Evolutionary conservation across 129 eudicot genomes (phyloP).

Genomic region (Tagetes erecta): DNA sequence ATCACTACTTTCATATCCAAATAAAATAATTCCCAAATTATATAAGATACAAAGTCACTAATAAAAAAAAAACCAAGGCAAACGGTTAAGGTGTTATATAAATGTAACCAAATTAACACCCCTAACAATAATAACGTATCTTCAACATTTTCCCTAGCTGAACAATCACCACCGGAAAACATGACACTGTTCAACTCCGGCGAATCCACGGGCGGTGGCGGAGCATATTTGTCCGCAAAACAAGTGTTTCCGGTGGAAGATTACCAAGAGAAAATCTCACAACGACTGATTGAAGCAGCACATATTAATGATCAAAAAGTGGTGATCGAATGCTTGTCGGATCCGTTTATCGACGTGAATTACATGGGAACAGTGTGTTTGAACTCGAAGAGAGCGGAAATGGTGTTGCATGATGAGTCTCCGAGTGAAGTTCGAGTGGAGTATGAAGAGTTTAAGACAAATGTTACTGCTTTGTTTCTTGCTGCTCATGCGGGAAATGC

Average conservation of each 20-base stretch:
- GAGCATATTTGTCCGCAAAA: slow-evolving; percentile 36
- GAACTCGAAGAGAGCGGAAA: slow-evolving; percentile 56
- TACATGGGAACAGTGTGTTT: slow-evolving; percentile 65
- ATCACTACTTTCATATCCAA: no score
- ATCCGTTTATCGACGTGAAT: slow-evolving; percentile 68
- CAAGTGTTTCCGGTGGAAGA: slow-evolving; percentile 62
- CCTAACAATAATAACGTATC: slow-evolving; percentile 20
- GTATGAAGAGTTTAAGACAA: slow-evolving; percentile 74
- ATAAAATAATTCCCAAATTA: no score
- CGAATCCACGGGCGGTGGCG: slow-evolving; percentile 35
- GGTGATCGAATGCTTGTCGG: slow-evolving; percentile 50
- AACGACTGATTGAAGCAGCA: slow-evolving; percentile 64
- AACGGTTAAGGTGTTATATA: neutral
- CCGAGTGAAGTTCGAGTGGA: slow-evolving; percentile 49
- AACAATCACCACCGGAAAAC: slow-evolving; percentile 4
- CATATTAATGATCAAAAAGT: slow-evolving; percentile 43
- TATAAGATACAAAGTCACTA: no score
- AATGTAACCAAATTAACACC: neutral
- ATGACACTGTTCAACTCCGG: slow-evolving; percentile 42
- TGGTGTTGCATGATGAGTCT: slow-evolving; percentile 54
- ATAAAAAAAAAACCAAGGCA: no score
- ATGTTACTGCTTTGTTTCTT: slow-evolving; percentile 73
- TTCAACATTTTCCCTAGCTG: slow-evolving; percentile 13
- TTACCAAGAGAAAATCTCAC: slow-evolving; percentile 57
- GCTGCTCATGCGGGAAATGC: slow-evolving; percentile 73